Percentiles rank a stretch among this genome's conserved stretches.
Conservation (phyloP, 1,284 basidiomycete genomes). For the Apiotrichum sp. region DNA sequence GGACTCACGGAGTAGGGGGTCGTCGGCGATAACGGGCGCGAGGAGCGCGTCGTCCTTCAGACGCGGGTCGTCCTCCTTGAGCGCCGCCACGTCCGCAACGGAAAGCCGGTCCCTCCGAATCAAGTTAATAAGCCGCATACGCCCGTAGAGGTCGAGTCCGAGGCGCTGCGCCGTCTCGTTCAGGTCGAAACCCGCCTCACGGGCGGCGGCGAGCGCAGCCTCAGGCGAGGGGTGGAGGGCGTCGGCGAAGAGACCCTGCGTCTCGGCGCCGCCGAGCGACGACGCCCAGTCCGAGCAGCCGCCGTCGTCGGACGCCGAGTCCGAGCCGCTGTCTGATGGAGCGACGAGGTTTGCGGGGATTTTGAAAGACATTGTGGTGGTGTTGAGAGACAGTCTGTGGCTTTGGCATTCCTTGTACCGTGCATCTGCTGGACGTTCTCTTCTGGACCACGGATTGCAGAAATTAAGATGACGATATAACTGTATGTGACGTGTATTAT, state of each 20-base stretch:
- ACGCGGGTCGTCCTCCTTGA: slow-evolving; percentile 11
- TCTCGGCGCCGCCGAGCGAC: slow-evolving; percentile 45
- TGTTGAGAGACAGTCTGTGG: no score
- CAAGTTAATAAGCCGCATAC: slow-evolving; percentile 76
- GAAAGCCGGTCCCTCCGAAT: slow-evolving; percentile 58
- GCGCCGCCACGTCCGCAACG: neutral
- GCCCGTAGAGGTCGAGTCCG: slow-evolving; percentile 60
- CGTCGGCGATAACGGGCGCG: slow-evolving; percentile 70
- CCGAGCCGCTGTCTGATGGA: slow-evolving; percentile 17
- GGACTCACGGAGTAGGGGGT: slow-evolving; percentile 75
- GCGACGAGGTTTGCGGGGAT: slow-evolving; percentile 15
- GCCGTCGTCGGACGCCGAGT: slow-evolving; percentile 17
- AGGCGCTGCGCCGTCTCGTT: slow-evolving; percentile 21
- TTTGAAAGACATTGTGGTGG: slow-evolving; percentile 13
- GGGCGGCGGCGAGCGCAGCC: slow-evolving; percentile 62
- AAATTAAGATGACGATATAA: no score
- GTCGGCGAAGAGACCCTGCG: slow-evolving; percentile 75
- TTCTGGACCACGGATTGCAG: no score
- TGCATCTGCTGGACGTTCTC: no score
- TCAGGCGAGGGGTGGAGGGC: slow-evolving; percentile 57
- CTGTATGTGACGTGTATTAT: no score
- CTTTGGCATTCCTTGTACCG: no score
- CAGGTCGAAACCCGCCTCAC: slow-evolving; percentile 49
- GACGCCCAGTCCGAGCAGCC: slow-evolving; percentile 42
- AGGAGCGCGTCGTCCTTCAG: slow-evolving; percentile 70